Base-by-base conservation (phyloP, 2,329 filamentous ascomycete genomes). In the Phaeophleospora eucalypticola region DNA sequence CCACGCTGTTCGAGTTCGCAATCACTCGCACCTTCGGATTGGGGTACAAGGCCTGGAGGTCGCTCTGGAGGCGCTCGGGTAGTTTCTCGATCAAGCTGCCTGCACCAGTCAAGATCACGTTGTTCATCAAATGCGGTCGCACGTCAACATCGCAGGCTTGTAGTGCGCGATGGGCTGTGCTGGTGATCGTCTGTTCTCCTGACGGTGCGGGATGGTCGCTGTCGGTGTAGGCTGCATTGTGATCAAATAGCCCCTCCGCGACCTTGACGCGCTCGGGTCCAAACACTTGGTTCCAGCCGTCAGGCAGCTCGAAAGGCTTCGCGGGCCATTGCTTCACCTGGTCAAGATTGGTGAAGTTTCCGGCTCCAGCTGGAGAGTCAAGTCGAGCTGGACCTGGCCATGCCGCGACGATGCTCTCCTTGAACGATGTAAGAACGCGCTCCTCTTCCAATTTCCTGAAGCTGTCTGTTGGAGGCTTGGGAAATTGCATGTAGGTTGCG, bases 201-300 rank as follows among this genome's bases (percentile, higher is more conserved):
- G 81, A 81, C 2, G 80, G 80, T 2, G 73, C 64, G 0, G 77
- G 73, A 53, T 72, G 68, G 12, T 77, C 73, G 14, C 68, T 68
- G 45, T 70, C 66, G 4, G 64, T 68, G 43, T 88, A 81, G 2
- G 87, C 86, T 32, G 85, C 86, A 43, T 81, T 82, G 58, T 89
- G 85, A 65, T 97, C 91, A 77, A 93, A 98, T 67, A 98, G 79
- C 35, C 87, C 87, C 71, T 98, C 93, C 1, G 85, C 84, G 9
- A 89, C 85, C 57, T 83, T 82, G 77, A 86, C 96, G 41, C 93
- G 84, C 67, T 96, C 90, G 46, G 84, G 79, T 52, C 87, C 85
- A 75, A 95, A 98, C 70, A 95, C 86, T 67, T 95, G 87, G 73
- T 97, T 98, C 73, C 86, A 90, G 41, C 93, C 93, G 65, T 97